A percentile compares a stretch with the other conserved stretches of the same genome.
Conservation (phyloP, 1,139 yeast species). For the Kazachstania sp. region DNA sequence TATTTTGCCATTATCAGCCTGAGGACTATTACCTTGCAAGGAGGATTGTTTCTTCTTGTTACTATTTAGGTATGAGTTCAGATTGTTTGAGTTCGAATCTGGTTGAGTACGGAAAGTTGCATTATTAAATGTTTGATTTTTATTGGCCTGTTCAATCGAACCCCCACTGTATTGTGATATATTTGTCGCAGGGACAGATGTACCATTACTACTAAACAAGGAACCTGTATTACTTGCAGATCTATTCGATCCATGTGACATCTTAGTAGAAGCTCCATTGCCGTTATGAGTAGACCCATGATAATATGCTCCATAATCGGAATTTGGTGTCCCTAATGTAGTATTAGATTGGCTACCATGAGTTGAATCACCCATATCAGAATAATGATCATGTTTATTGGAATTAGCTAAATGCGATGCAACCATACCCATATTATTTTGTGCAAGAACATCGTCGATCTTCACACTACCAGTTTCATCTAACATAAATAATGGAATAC, state of each 20-base stretch:
- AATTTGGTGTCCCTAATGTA: neutral
- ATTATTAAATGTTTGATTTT: neutral
- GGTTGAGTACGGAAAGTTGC: neutral
- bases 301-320: slow-evolving; percentile 1
- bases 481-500: slow-evolving; percentile 71
- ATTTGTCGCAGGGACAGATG: too few relatives aligned
- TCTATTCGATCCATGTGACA: neutral
- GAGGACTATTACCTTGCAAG: neutral
- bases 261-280: neutral
- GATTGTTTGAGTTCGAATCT: neutral
- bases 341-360: neutral
- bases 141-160: neutral
- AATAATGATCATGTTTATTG: neutral
- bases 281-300: neutral
- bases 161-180: too few relatives aligned
- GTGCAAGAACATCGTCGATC: slow-evolving; percentile 8
- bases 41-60: neutral
- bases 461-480: slow-evolving; percentile 69
- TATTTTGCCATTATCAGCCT: neutral
- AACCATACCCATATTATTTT: neutral
- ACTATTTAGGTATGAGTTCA: neutral
- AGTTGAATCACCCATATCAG: neutral
- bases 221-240: neutral
- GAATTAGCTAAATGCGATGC: neutral
- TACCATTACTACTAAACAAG: neutral